phyloP scores from a whole-genome alignment of 176 grass and related monocot species.

The maize (Zea mays) region Zm-B73-REFERENCE-NAM-5.0 NC_050097.1:59695001-59695500 shows the following conservation, averaged over 20 bases:
- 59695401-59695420: slow-evolving; percentile 76
- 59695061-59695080: slow-evolving; percentile 60
- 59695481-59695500: slow-evolving; percentile 71
- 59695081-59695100: slow-evolving; percentile 90
- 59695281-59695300: neutral
- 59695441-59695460: slow-evolving; percentile 57
- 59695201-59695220: slow-evolving; percentile 69
- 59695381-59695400: slow-evolving; percentile 71
- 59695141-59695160: slow-evolving; percentile 56
- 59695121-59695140: slow-evolving; percentile 63
- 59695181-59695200: slow-evolving; percentile 68
- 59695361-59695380: slow-evolving; percentile 77
- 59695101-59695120: slow-evolving; percentile 74
- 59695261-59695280: neutral
- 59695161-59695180: slow-evolving; percentile 56
- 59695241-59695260: slow-evolving; percentile 28
- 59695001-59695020: slow-evolving; percentile 29
- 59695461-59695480: slow-evolving; percentile 51
- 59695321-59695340: slow-evolving; percentile 1
- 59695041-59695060: slow-evolving; percentile 7
- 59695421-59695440: slow-evolving; percentile 68
- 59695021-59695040: slow-evolving; percentile 4
- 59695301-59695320: neutral
- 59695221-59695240: slow-evolving; percentile 59
- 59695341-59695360: slow-evolving; percentile 77